These are phyloP conservation scores for Ambrosiella beaveri DNA, from an alignment of 2,329 filamentous ascomycete genomes.

Conservation along the genomic window DNA sequence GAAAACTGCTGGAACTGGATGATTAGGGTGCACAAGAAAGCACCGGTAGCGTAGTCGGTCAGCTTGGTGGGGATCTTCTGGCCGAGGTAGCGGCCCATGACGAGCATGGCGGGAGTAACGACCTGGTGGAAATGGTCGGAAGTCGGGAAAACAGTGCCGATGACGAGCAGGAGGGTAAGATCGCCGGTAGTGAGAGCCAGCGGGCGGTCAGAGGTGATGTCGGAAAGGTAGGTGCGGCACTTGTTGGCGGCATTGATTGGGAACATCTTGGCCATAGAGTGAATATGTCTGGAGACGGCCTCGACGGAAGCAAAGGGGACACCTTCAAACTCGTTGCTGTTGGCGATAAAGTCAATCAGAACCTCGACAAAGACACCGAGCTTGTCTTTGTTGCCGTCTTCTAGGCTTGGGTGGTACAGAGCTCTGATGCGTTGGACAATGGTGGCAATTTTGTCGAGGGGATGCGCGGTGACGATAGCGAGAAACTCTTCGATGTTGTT, in stretches of 20 bases:
- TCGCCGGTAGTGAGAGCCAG: conserved; percentile 42
- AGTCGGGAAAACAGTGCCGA: conserved; percentile 75
- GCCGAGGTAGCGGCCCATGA: conserved; percentile 69
- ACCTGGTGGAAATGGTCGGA: conserved; percentile 97
- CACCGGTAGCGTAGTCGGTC: conserved; percentile 52
- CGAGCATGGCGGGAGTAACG: conserved; percentile 72
- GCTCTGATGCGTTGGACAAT: conserved; percentile 81
- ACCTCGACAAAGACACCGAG: conserved; percentile 49
- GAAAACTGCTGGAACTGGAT: conserved; percentile 70
- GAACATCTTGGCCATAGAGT: conserved; percentile 79
- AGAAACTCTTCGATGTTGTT: conserved; percentile 59
- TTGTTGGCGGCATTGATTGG: conserved; percentile 59
- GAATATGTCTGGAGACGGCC: conserved; percentile 69
- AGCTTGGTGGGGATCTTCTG: conserved; percentile 52
- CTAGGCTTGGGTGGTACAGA: conserved; percentile 77
- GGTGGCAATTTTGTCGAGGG: conserved; percentile 49
- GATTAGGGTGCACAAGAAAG: conserved; percentile 61
- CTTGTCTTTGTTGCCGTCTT: conserved; percentile 69
- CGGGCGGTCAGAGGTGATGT: conserved; percentile 32
- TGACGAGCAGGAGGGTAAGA: conserved; percentile 64
- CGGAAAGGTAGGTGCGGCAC: conserved; percentile 56
- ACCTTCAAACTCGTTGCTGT: conserved; percentile 23
- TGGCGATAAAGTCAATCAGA: conserved; percentile 45
- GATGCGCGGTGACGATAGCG: conserved; percentile 43
- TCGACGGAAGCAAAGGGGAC: conserved; percentile 54